These are phyloP conservation scores for Botryotinia narcissicola DNA, from an alignment of 2,329 filamentous ascomycete species.

Conservation along the genomic window DNA sequence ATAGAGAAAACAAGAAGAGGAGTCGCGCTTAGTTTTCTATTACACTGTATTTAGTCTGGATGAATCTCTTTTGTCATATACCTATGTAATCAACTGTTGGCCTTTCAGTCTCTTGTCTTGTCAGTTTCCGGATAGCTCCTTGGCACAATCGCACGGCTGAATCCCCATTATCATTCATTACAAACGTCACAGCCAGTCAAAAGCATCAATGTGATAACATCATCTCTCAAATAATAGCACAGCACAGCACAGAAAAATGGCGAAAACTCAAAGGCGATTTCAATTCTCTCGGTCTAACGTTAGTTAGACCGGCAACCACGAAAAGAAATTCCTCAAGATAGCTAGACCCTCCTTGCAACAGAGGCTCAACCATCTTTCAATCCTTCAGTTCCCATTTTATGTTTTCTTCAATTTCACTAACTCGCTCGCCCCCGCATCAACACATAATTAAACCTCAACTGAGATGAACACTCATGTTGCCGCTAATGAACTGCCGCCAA, in stretches of 20 bases:
- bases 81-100: neutral
- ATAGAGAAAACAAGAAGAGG: constrained; percentile 61
- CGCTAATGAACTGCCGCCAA: neutral
- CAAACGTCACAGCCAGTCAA: neutral
- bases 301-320: neutral
- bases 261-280: neutral
- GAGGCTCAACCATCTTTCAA: neutral
- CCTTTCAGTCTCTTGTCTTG: neutral
- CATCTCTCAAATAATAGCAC: neutral
- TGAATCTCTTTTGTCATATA: neutral
- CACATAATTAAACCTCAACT: neutral
- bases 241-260: neutral
- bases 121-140: neutral
- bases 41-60: neutral
- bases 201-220: neutral
- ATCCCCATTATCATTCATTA: neutral
- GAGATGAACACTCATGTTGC: neutral
- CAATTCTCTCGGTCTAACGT: neutral
- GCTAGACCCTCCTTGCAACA: neutral
- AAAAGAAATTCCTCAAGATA: neutral
- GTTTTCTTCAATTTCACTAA: neutral
- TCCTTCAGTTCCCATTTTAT: neutral
- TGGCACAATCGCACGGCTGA: neutral
- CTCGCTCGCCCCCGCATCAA: neutral
- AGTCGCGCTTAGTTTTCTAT: constrained; percentile 29